Conservation (phyloP, 164 flowering plant species). For the Dillenia suffruticosa region DNA sequence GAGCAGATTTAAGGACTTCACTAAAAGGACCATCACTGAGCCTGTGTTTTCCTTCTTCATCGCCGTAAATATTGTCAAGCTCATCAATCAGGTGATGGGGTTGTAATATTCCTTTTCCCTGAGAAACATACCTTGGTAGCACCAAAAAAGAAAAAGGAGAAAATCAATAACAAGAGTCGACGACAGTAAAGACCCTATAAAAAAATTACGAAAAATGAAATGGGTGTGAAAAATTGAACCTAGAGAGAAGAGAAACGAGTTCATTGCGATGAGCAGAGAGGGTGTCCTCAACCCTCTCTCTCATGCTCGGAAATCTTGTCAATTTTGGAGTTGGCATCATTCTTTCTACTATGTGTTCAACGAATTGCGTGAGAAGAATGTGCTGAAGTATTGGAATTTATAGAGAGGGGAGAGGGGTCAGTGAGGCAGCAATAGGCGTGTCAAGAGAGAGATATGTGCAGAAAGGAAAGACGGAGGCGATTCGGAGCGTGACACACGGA, state of each 20-base stretch:
- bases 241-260: conserved; percentile 83
- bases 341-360: too few relatives aligned
- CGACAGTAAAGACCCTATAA: not conserved
- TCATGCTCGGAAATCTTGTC: conserved; percentile 47
- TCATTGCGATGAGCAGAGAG: conserved; percentile 86
- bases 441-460: too few relatives aligned
- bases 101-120: conserved; percentile 85
- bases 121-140: conserved; percentile 72
- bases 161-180: not conserved
- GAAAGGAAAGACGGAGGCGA: too few relatives aligned
- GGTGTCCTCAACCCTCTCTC: conserved; percentile 87
- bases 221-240: conserved; percentile 29
- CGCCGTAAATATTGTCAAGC: conserved; percentile 38
- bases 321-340: conserved; percentile 44
- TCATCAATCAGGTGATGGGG: conserved; percentile 80
- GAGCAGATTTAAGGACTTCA: conserved; percentile 69
- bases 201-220: not conserved
- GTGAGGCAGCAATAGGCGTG: too few relatives aligned
- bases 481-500: too few relatives aligned
- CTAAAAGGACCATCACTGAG: conserved; percentile 60
- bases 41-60: conserved; percentile 28
- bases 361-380: too few relatives aligned
- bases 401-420: too few relatives aligned
- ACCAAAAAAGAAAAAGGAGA: conserved; percentile 1
- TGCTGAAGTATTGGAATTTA: too few relatives aligned